phyloP scores from a whole-genome alignment of 192 early-diverging fungal species.

The Backusella tarrabulga region DNA sequence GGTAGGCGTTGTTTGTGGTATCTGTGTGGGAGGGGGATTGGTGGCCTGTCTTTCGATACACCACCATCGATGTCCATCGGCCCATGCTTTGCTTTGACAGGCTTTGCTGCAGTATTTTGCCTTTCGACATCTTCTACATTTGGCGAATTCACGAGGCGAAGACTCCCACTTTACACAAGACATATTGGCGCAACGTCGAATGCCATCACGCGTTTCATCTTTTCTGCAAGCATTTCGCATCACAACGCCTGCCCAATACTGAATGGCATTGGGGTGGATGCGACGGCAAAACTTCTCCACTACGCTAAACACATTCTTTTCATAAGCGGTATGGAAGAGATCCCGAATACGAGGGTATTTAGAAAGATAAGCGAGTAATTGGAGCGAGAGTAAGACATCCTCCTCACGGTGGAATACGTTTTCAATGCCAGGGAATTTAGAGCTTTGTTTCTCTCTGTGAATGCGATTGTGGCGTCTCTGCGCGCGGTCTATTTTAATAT shows the following conservation, averaged over 20 bases:
- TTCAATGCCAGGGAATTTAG: not conserved
- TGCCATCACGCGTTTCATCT: constrained; percentile 67
- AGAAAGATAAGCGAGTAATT: constrained; percentile 84
- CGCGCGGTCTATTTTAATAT: constrained; percentile 10
- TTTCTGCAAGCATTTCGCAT: constrained; percentile 83
- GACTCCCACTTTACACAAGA: constrained; percentile 75
- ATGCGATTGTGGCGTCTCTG: constrained; percentile 18
- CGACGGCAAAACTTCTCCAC: constrained; percentile 72
- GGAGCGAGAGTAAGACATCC: constrained; percentile 78
- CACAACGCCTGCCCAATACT: constrained; percentile 75
- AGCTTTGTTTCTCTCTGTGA: not conserved
- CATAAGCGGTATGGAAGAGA: constrained; percentile 46
- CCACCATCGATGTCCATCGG: constrained; percentile 78
- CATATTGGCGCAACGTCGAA: constrained; percentile 76
- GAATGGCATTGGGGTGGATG: constrained; percentile 60
- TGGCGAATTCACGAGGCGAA: constrained; percentile 74
- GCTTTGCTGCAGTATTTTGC: constrained; percentile 84
- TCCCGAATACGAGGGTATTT: constrained; percentile 83
- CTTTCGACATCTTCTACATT: constrained; percentile 83
- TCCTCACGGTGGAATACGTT: constrained; percentile 66
- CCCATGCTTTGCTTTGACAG: constrained; percentile 76
- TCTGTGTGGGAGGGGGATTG: not conserved
- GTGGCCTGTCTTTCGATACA: constrained; percentile 54
- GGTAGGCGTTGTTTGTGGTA: not conserved
- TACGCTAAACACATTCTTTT: constrained; percentile 68